A percentile compares a stretch with the other conserved stretches of the same genome.
Evolutionary conservation across 2,329 filamentous ascomycete species (phyloP).

Genomic region (Claviceps citrina): DNA sequence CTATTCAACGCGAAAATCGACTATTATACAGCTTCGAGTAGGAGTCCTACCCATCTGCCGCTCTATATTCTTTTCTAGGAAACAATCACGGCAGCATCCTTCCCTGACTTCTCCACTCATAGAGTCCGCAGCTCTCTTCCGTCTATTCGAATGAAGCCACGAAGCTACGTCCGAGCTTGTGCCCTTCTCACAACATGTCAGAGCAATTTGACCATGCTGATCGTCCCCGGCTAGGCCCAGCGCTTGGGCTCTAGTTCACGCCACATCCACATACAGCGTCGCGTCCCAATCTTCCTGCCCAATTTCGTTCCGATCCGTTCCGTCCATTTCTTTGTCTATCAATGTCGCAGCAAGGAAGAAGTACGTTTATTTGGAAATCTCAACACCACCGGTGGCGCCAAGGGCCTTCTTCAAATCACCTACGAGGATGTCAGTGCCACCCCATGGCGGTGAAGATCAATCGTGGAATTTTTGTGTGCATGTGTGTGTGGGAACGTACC

Average conservation of each 20-base stretch:
- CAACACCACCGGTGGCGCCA: conserved; percentile 10
- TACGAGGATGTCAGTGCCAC: background rate
- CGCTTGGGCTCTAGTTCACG: conserved; percentile 8
- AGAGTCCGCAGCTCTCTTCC: background rate
- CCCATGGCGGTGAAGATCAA: background rate
- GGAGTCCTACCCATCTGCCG: conserved; percentile 9
- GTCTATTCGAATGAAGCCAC: background rate
- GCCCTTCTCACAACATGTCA: conserved; percentile 1
- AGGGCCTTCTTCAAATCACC: conserved; percentile 52
- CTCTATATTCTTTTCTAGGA: conserved; percentile 12
- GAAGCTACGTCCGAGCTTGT: background rate
- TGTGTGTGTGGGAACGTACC: conserved; percentile 16
- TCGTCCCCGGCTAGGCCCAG: conserved; percentile 6
- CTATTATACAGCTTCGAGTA: conserved; percentile 18
- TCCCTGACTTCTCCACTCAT: background rate
- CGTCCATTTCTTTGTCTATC: too few relatives aligned
- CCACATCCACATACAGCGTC: background rate
- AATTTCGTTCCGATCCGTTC: background rate
- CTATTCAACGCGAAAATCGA: conserved; percentile 11
- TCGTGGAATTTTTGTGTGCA: too few relatives aligned
- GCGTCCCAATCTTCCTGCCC: background rate
- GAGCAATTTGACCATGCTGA: background rate
- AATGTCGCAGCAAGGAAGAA: background rate
- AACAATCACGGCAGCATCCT: conserved; percentile 7
- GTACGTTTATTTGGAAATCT: conserved; percentile 14